Evolutionary conservation across 1,284 basidiomycete species (phyloP).

Genomic region (Ceraceosorus guamensis): DNA sequence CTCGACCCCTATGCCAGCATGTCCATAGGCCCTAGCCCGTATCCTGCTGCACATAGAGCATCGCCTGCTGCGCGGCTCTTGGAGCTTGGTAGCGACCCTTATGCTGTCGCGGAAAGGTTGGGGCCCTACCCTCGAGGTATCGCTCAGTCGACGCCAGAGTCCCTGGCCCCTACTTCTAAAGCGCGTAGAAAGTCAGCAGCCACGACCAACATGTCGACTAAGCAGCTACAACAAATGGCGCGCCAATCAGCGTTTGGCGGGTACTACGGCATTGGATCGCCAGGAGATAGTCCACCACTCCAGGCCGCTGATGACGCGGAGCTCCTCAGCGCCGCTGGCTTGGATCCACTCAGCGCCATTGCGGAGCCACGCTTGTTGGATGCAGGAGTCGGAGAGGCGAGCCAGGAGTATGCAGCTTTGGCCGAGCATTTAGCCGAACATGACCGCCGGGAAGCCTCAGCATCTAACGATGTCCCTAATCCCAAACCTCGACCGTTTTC

Average conservation of each 20-base stretch:
- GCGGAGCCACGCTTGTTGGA: not conserved
- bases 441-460: not conserved
- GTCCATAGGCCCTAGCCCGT: not conserved
- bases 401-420: not conserved
- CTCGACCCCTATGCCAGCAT: not conserved
- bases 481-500: not conserved
- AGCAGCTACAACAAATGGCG: constrained; percentile 32
- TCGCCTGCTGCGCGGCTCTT: not conserved
- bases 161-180: no score
- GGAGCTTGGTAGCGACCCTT: constrained; percentile 4
- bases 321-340: not conserved
- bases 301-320: not conserved
- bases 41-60: not conserved
- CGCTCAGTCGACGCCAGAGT: not conserved
- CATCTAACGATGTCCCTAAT: not conserved
- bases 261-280: constrained; percentile 21
- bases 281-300: not conserved
- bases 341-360: not conserved
- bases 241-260: constrained; percentile 25
- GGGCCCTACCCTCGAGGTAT: not conserved
- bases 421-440: not conserved
- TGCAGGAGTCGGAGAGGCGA: not conserved
- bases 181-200: not conserved
- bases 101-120: not conserved
- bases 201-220: constrained; percentile 17